These are phyloP conservation scores for Cavenderia fasciculata DNA, from an alignment of 78 protist genomes.

Conservation along the genomic window DNA sequence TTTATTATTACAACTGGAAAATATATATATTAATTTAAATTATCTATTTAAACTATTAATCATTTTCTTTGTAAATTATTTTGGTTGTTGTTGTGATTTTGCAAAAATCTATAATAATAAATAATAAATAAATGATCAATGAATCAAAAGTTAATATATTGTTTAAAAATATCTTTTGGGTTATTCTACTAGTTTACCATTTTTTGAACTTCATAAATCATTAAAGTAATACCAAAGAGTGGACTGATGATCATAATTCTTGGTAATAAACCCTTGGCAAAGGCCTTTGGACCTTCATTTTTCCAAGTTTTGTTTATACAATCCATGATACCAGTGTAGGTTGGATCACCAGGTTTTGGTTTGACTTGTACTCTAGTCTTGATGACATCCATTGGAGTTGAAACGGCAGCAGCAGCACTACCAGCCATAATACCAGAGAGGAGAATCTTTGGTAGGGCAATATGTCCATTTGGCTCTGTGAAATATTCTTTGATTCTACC, in stretches of 20 bases:
- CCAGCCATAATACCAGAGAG: conserved; percentile 85
- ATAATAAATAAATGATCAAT: no score
- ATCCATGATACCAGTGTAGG: conserved; percentile 82
- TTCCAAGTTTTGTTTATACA: conserved; percentile 44
- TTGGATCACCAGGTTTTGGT: conserved; percentile 74
- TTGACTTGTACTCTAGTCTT: conserved; percentile 88
- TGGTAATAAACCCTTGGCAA: conserved; percentile 80
- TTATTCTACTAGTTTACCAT: no score
- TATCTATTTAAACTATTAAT: no score
- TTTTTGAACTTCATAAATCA: conserved; percentile 81
- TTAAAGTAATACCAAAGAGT: conserved; percentile 86
- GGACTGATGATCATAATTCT: conserved; percentile 82
- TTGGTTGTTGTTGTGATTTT: no score
- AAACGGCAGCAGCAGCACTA: conserved; percentile 46
- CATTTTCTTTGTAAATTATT: no score
- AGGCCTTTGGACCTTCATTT: conserved; percentile 77
- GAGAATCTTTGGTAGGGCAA: conserved; percentile 22
- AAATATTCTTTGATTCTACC: conserved; percentile 66
- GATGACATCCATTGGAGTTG: conserved; percentile 87
- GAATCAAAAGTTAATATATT: no score
- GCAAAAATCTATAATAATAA: no score
- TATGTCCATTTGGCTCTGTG: conserved; percentile 37
- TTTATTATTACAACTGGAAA: no score
- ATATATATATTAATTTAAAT: no score
- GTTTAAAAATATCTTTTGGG: no score